phyloP scores from a whole-genome alignment of 768 basidiomycete genomes.

The Amylocystis lapponica region DNA sequence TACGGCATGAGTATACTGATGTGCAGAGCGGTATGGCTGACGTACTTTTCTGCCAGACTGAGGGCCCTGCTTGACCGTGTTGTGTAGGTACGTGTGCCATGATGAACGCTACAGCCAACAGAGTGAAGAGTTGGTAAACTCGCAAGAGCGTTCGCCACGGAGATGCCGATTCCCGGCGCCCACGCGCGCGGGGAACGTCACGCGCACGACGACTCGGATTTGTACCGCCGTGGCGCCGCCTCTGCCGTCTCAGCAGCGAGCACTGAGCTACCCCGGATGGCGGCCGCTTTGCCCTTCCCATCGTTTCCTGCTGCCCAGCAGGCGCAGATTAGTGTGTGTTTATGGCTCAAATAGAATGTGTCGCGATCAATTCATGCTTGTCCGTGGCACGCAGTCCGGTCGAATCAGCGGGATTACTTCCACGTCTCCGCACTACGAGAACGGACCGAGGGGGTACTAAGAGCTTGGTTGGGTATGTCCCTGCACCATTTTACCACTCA shows the following conservation, averaged over 20 bases:
- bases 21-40: slow-evolving; percentile 17
- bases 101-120: not conserved
- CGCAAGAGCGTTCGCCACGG: slow-evolving; percentile 6
- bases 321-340: slow-evolving; percentile 77
- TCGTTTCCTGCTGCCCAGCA: slow-evolving; percentile 75
- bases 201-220: slow-evolving; percentile 3
- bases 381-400: slow-evolving; percentile 50
- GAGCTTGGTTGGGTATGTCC: slow-evolving; percentile 69
- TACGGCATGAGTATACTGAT: not conserved
- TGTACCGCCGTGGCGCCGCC: not conserved
- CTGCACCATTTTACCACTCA: not conserved
- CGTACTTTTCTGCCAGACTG: slow-evolving; percentile 74
- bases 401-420: slow-evolving; percentile 78
- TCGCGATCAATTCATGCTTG: slow-evolving; percentile 10
- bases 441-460: slow-evolving; percentile 66
- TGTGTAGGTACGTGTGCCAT: slow-evolving; percentile 16
- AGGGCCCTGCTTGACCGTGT: slow-evolving; percentile 45
- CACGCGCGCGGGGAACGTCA: slow-evolving; percentile 1
- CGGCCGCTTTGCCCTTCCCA: slow-evolving; percentile 23
- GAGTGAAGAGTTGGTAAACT: not conserved
- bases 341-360: not conserved
- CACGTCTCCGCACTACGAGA: slow-evolving; percentile 72
- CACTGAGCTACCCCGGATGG: slow-evolving; percentile 5
- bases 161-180: slow-evolving; percentile 5
- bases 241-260: not conserved